Base-by-base conservation (phyloP, 331 rosid genomes). In the Erythrophleum ivorense region DNA sequence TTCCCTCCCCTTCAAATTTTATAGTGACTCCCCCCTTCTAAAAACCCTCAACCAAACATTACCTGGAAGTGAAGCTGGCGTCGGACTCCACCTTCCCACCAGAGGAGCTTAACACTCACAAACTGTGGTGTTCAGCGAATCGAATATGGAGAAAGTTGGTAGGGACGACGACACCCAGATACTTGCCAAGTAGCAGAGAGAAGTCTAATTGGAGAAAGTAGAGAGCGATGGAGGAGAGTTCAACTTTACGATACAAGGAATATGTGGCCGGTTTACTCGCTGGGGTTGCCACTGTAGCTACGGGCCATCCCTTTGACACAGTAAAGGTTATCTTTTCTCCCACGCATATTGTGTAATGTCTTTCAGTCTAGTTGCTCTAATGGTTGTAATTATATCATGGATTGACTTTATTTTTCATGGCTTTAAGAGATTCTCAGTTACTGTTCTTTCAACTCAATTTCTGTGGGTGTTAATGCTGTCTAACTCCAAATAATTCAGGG, bases 271-370 rank as follows among this genome's bases (percentile, higher is more conserved):
- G 99, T 38, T 77, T 91, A 67, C 55, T 95, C 59, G 97, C 99
- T 59, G 99, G 99, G 52, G 94, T 95, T 73, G 79, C 99, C 75
- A 91, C 95, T 41, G 99, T 95, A n/a, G 78, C 79, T 75, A 84
- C 46, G 36, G 99, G 97, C 79, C 99, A 93, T 84, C 98, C 99
- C 3, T 95, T 95, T 71, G 99, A 93, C 87, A 95, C 99, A 57
- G 96, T 95, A 5, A 95, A 95, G 97, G 98, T 95, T 84, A 76
- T 2, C 3, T 16, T 65, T 55, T 62, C 13, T 24, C n/a, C 31
- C 72, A 34, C 33, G 8, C 15, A 6, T 50, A 6, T 24, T 58
- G 24, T 48, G 40, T 66, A 9, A 31, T 52, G 57, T 2, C 38
- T 70, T 57, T 34, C 64, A 19, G 0, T 41, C 2, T 18, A 31